These are phyloP conservation scores for Rosa rugosa DNA, from an alignment of 306 rosid genomes.

Conservation along the genomic window DNA sequence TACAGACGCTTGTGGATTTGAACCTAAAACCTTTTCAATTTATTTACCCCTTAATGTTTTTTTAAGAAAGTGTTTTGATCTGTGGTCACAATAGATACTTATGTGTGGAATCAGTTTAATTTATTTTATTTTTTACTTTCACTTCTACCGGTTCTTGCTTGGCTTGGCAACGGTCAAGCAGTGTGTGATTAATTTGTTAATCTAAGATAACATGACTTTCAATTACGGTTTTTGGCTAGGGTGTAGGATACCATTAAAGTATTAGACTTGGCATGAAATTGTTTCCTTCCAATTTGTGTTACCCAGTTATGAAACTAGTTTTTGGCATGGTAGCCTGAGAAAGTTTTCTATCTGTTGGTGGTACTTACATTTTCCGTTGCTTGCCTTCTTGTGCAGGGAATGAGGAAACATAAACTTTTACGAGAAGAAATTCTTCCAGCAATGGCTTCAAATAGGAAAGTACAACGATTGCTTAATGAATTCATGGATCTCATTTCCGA, in stretches of 20 bases:
- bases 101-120: too few relatives aligned
- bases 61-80: background rate
- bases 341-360: background rate
- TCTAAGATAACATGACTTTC: background rate
- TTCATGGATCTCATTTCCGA: slow-evolving; percentile 90
- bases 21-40: background rate
- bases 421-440: slow-evolving; percentile 96
- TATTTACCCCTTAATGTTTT: background rate
- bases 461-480: slow-evolving; percentile 91
- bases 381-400: slow-evolving; percentile 56
- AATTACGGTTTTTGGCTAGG: background rate
- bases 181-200: background rate
- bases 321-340: background rate
- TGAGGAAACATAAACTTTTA: slow-evolving; percentile 89
- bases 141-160: background rate
- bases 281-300: background rate
- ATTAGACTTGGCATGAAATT: background rate
- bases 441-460: slow-evolving; percentile 95
- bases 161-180: slow-evolving; percentile 2
- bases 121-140: background rate
- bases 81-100: background rate
- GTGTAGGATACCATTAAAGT: background rate
- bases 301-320: background rate
- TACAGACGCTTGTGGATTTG: background rate
- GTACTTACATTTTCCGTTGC: background rate